These are phyloP conservation scores for Penicillium pulvis DNA, from an alignment of 495 filamentous ascomycete species.

Conservation along the genomic window DNA sequence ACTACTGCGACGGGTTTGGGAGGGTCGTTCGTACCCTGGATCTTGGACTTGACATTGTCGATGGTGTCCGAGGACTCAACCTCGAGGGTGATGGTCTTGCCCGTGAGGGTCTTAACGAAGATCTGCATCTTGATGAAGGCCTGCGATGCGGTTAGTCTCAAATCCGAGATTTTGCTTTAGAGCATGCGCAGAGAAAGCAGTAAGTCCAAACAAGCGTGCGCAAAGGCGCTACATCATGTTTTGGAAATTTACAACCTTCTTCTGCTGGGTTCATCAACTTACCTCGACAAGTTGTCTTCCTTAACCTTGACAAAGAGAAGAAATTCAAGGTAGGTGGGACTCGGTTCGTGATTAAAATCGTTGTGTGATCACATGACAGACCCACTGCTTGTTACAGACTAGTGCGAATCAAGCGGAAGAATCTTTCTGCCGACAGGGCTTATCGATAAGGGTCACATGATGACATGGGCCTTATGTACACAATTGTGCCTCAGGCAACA, in stretches of 20 bases:
- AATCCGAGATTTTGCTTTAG: not conserved
- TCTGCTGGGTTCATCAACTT: constrained; percentile 20
- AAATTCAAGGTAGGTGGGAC: constrained; percentile 35
- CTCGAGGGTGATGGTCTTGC: constrained; percentile 99
- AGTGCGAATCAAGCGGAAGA: not conserved
- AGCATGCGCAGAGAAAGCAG: not conserved
- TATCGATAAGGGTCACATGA: constrained; percentile 11
- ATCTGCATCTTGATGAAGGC: constrained; percentile 86
- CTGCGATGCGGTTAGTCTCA: constrained; percentile 29
- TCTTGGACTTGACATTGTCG: constrained; percentile 99
- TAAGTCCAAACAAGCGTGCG: constrained; percentile 1
- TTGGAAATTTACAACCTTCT: not conserved
- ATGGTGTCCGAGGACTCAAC: constrained; percentile 99
- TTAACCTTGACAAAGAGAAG: constrained; percentile 26
- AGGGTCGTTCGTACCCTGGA: constrained; percentile 58
- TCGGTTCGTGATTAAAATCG: constrained; percentile 44
- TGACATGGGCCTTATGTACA: not conserved
- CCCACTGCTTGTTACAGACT: not conserved
- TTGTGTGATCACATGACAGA: constrained; percentile 51
- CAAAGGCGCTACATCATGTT: constrained; percentile 10
- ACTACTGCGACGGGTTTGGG: not conserved
- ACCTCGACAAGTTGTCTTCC: constrained; percentile 43
- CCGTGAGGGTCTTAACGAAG: constrained; percentile 99
- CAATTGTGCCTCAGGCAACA: constrained; percentile 15
- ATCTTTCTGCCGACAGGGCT: not conserved